Conservation (phyloP, 305 asterid genomes). For the Lippia alba region DNA sequence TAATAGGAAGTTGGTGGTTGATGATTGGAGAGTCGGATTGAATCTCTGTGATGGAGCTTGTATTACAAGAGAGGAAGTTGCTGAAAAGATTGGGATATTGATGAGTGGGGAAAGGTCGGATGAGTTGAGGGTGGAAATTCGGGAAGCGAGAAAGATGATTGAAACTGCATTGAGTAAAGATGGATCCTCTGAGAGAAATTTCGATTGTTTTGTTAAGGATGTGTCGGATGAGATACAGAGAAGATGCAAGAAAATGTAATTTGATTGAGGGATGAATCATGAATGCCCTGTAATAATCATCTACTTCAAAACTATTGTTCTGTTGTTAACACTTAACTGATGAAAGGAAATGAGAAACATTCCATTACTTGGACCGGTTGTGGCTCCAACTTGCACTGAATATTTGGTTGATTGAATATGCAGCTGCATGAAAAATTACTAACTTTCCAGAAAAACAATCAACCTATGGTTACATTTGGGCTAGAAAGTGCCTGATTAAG, state of each 20-base stretch:
- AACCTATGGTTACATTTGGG: too few relatives aligned
- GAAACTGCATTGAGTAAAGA: conserved; percentile 27
- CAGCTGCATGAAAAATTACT: too few relatives aligned
- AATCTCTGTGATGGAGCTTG: conserved; percentile 44
- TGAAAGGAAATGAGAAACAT: too few relatives aligned
- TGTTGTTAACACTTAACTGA: too few relatives aligned
- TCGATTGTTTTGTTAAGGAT: conserved; percentile 47
- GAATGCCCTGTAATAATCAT: background rate
- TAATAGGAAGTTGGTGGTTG: conserved; percentile 58
- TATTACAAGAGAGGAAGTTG: conserved; percentile 41
- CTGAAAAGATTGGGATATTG: conserved; percentile 41
- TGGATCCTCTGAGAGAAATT: conserved; percentile 50
- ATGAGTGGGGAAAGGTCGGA: conserved; percentile 36
- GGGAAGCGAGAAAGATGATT: conserved; percentile 31
- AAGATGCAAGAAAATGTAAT: conserved; percentile 4
- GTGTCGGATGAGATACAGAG: conserved; percentile 27
- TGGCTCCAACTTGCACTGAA: too few relatives aligned
- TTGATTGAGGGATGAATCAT: background rate
- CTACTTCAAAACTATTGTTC: too few relatives aligned
- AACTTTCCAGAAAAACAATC: too few relatives aligned
- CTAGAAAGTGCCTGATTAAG: too few relatives aligned
- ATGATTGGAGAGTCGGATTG: conserved; percentile 57
- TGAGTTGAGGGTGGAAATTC: conserved; percentile 34
- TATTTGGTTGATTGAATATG: too few relatives aligned
- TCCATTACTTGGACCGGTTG: too few relatives aligned